Percentiles rank a stretch among this genome's conserved stretches.
Conservation (phyloP, 2,329 filamentous ascomycete species). For the Ceratocystis diversiconidia region DNA sequence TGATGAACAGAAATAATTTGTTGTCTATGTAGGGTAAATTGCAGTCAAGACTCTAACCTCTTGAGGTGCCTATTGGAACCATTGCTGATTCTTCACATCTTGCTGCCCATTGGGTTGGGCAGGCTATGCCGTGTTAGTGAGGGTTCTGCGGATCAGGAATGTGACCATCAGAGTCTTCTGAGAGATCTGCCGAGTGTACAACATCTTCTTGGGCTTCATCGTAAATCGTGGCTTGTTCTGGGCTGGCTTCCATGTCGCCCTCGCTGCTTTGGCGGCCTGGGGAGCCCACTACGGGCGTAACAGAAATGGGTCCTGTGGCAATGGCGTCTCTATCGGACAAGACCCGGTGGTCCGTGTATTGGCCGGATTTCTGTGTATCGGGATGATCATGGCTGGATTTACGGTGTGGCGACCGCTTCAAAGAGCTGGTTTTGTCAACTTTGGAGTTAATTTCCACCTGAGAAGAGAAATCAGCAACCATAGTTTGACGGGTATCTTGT, state of each 20-base stretch:
- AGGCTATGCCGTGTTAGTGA: background rate
- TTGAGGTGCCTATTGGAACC: background rate
- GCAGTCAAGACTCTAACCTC: background rate
- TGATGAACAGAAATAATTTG: background rate
- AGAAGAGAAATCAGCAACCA: constrained; percentile 4
- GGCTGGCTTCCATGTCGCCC: background rate
- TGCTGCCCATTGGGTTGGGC: too few relatives aligned
- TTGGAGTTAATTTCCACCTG: constrained; percentile 4
- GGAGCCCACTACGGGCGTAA: background rate
- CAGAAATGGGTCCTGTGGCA: background rate
- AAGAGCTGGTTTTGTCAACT: background rate
- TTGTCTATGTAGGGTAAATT: background rate
- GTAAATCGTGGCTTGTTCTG: background rate
- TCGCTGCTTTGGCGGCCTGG: background rate
- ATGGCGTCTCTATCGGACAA: background rate
- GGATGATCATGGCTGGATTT: background rate
- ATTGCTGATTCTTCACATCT: background rate
- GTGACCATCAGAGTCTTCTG: background rate
- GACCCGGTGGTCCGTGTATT: background rate
- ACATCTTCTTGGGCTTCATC: background rate
- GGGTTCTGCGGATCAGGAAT: background rate
- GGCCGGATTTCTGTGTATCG: background rate
- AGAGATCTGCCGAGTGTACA: background rate
- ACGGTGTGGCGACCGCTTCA: background rate
- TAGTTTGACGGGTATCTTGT: background rate